Evolutionary conservation across 192 early-diverging fungal species (phyloP), one percentile per base, ranked within the genome.

Genomic region (Paraglomus occultum): DNA sequence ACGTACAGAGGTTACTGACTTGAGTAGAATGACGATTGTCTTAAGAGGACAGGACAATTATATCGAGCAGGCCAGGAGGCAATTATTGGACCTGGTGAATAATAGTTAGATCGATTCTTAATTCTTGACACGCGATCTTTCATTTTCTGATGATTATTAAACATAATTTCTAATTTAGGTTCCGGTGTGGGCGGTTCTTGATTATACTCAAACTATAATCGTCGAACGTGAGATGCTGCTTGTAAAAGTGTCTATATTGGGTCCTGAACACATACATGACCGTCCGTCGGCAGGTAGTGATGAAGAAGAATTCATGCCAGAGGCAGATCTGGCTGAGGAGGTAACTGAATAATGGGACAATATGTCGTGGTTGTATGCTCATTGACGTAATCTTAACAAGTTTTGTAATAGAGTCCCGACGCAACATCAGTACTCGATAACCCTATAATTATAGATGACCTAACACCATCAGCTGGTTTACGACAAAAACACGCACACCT

Each of bases 181-280:
- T 22, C 95, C 95, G 20, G 92, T 99, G 12, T 98, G 94, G 94
- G 95, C 95, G 31, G 95, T 98, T 47, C 80, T 99, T 71, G 95
- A 99, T 78, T 98, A 97, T 85, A 93, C 94, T 15, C 83, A 90
- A 67, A 90, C 90, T 43, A 85, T 82, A 54, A 85, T 94, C 49
- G 89, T 99, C 40, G 91, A 98, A 80, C 87, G 97, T 55, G 97
- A 99, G 82, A 77, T 97, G 72, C 81, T 96, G 51, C 75, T 99
- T 70, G 87, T 93, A 76, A 99, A 99, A 83, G 91, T 96, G 52
- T 94, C 90, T 55, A 92, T 95, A 46, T 72, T 90, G 10, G 84
- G 85, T 11, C 84, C 85, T 12, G 88, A 91, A 40, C 78, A 82
- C 65, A 73, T 85, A 14, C 83, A 84, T 55, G 83, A 86, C 40